These are phyloP conservation scores for Trichoderma atroviride DNA, from an alignment of 2,329 filamentous ascomycete genomes.

Conservation along the genomic window DNA sequence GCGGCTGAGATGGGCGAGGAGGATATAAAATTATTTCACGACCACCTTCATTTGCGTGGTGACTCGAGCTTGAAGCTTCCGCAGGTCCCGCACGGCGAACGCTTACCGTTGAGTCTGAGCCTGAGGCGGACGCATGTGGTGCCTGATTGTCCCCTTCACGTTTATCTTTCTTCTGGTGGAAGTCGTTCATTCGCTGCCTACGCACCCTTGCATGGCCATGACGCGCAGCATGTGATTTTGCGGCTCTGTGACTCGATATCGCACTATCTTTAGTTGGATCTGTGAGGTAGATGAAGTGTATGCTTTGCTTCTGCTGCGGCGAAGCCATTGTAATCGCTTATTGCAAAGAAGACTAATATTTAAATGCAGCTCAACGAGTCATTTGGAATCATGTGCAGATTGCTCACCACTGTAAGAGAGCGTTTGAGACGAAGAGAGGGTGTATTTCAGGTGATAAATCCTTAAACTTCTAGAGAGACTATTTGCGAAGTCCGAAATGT, in stretches of 20 bases:
- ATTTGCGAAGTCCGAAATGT: background rate
- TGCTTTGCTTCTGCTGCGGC: background rate
- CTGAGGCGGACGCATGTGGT: background rate
- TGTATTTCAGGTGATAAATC: slow-evolving; percentile 4
- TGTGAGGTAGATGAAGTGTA: slow-evolving; percentile 18
- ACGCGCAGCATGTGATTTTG: slow-evolving; percentile 17
- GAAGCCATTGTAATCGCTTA: background rate
- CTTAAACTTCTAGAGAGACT: background rate
- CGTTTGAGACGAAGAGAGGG: background rate
- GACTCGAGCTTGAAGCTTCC: background rate
- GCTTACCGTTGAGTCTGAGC: background rate
- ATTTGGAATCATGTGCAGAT: background rate
- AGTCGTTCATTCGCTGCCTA: slow-evolving; percentile 8
- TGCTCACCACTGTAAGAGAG: background rate
- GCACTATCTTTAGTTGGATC: slow-evolving; percentile 4
- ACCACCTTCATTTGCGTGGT: background rate
- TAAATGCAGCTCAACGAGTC: background rate
- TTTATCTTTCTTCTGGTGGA: background rate
- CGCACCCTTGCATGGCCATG: slow-evolving; percentile 19
- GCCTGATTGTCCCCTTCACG: background rate
- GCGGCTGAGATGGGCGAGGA: background rate
- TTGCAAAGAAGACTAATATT: background rate
- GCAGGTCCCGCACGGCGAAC: background rate
- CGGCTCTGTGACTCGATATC: slow-evolving; percentile 13
- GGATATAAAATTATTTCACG: slow-evolving; percentile 1